Conservation (phyloP, 1,284 basidiomycete genomes). For the Phellinidium pouzarii region DNA sequence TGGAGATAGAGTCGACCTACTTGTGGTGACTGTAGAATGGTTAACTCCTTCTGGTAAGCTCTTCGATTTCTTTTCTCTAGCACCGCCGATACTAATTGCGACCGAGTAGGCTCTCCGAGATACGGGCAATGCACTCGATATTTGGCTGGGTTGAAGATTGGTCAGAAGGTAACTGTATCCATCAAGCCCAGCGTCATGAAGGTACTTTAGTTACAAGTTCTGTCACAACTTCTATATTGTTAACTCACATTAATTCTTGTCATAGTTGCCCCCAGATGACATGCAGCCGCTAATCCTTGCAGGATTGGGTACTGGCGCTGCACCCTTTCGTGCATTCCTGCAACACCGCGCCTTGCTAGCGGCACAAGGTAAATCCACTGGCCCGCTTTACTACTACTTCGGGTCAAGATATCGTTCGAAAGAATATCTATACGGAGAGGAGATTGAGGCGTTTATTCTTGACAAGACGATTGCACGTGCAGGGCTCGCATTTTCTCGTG, state of each 20-base stretch:
- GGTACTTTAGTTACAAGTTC: slow-evolving; percentile 38
- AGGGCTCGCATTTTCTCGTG: slow-evolving; percentile 95
- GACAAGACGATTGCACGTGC: slow-evolving; percentile 83
- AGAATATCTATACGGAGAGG: slow-evolving; percentile 96
- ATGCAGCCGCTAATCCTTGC: slow-evolving; percentile 97
- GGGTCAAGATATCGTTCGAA: slow-evolving; percentile 92
- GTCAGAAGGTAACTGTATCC: slow-evolving; percentile 94
- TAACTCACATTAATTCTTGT: slow-evolving; percentile 2
- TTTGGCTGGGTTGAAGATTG: slow-evolving; percentile 75
- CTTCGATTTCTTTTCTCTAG: slow-evolving; percentile 5
- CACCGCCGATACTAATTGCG: slow-evolving; percentile 4
- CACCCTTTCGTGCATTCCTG: slow-evolving; percentile 97
- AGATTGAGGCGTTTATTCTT: slow-evolving; percentile 77
- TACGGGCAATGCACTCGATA: slow-evolving; percentile 98
- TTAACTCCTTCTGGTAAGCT: slow-evolving; percentile 67
- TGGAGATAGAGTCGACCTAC: slow-evolving; percentile 87
- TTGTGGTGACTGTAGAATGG: slow-evolving; percentile 98
- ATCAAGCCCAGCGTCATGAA: slow-evolving; percentile 99
- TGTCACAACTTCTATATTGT: neutral
- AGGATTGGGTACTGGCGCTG: slow-evolving; percentile 95
- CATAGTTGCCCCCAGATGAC: slow-evolving; percentile 74
- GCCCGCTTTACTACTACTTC: slow-evolving; percentile 96
- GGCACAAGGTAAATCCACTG: slow-evolving; percentile 72
- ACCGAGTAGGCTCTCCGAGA: slow-evolving; percentile 55
- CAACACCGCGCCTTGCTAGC: slow-evolving; percentile 88